Percentiles rank a stretch among this genome's conserved stretches.
Evolutionary conservation across 2,329 filamentous ascomycete species (phyloP).

Genomic region (Claviceps fusiformis): DNA sequence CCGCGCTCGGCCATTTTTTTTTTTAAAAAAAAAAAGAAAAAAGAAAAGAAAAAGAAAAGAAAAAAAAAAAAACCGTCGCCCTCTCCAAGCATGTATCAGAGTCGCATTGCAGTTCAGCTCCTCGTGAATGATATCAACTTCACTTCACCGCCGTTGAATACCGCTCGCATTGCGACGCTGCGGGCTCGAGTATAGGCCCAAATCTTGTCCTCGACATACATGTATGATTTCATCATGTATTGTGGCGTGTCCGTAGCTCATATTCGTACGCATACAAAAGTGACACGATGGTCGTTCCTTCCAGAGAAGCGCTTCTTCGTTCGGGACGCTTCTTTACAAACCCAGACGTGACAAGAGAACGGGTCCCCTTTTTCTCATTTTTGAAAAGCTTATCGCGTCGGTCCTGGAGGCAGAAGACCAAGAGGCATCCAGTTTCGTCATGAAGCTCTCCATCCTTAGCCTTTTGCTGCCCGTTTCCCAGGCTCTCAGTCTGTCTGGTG

Average conservation of each 20-base stretch:
- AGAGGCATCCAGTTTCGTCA: conserved; percentile 2
- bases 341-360: neutral
- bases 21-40: no score
- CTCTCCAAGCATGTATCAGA: neutral
- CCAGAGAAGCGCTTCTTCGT: neutral
- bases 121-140: neutral
- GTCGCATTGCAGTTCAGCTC: neutral
- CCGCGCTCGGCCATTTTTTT: neutral
- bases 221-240: neutral
- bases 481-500: conserved; percentile 5
- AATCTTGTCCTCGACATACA: neutral
- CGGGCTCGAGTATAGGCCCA: neutral
- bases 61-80: neutral
- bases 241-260: neutral
- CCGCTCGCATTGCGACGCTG: neutral
- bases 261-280: neutral
- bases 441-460: conserved; percentile 11
- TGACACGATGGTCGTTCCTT: neutral
- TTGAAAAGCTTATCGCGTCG: neutral
- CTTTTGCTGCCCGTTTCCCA: neutral
- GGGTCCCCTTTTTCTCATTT: no score
- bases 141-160: neutral
- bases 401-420: neutral
- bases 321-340: neutral
- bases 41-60: no score